A percentile compares a stretch with the other conserved stretches of the same genome.
phyloP scores from a whole-genome alignment of 306 rosid genomes.

The Carpinus viminea region DNA sequence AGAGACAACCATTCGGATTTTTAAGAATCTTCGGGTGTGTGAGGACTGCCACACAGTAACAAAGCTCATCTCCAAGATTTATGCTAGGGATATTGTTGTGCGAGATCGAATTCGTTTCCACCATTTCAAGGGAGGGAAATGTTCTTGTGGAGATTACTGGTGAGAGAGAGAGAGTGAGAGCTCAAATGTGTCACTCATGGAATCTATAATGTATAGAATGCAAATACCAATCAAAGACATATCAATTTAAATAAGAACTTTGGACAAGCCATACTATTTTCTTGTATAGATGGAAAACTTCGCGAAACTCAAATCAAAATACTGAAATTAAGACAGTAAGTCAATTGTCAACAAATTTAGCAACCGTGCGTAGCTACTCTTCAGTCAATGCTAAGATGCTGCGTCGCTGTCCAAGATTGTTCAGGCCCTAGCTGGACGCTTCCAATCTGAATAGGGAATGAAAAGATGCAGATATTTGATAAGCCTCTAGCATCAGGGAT shows the following conservation, averaged over 20 bases:
- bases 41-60: constrained; percentile 16
- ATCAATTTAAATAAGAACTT: neutral
- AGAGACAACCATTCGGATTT: constrained; percentile 4
- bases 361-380: constrained; percentile 17
- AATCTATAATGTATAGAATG: neutral
- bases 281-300: constrained; percentile 13
- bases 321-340: neutral
- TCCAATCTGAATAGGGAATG: constrained; percentile 61
- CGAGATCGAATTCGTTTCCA: constrained; percentile 33
- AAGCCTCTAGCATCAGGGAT: neutral
- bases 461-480: constrained; percentile 23
- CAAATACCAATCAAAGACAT: neutral
- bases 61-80: constrained; percentile 22
- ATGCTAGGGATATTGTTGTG: constrained; percentile 25
- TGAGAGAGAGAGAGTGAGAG: neutral
- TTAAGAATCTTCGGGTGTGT: constrained; percentile 26
- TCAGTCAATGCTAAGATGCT: constrained; percentile 68
- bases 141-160: constrained; percentile 34
- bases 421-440: constrained; percentile 68
- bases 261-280: neutral
- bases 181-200: neutral
- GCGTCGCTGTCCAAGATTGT: constrained; percentile 88
- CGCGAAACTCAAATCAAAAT: constrained; percentile 20
- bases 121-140: constrained; percentile 21
- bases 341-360: constrained; percentile 1